A percentile compares a stretch with the other conserved stretches of the same genome.
Evolutionary conservation across 192 early-diverging fungal genomes (phyloP).

Genomic region (Backusella tarrabulga): DNA sequence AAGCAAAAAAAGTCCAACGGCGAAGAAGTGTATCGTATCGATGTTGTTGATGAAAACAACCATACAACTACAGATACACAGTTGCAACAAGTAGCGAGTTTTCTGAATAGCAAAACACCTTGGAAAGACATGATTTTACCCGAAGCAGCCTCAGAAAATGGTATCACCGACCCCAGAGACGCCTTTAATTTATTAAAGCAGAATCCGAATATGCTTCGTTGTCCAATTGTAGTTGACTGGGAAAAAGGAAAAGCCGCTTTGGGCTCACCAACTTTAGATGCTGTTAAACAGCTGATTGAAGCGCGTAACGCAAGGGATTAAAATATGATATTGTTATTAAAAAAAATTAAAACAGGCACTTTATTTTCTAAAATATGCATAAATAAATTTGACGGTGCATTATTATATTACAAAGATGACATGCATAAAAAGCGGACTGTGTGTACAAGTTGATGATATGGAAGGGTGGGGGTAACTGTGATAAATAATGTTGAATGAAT

Average conservation of each 20-base stretch:
- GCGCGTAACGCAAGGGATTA: neutral
- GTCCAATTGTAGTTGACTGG: constrained; percentile 41
- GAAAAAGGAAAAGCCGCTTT: constrained; percentile 34
- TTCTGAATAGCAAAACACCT: constrained; percentile 9
- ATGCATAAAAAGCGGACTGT: constrained; percentile 2
- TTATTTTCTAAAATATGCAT: constrained; percentile 9
- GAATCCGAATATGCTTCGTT: constrained; percentile 11
- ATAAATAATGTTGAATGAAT: neutral
- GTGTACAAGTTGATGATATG: neutral
- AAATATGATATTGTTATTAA: neutral
- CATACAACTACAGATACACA: constrained; percentile 22
- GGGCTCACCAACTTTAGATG: constrained; percentile 12
- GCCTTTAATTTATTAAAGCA: constrained; percentile 11
- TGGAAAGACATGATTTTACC: constrained; percentile 23
- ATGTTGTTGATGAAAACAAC: constrained; percentile 20
- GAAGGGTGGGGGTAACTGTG: neutral
- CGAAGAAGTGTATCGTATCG: constrained; percentile 19
- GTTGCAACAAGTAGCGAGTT: constrained; percentile 19
- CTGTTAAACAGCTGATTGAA: constrained; percentile 18
- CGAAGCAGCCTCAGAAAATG: constrained; percentile 14
- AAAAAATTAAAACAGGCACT: neutral
- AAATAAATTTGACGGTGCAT: neutral
- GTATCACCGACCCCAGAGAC: neutral
- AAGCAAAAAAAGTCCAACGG: constrained; percentile 10
- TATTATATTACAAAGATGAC: neutral